Conservation (phyloP, 139 green algal species). For the Chlorella vulgaris region DNA sequence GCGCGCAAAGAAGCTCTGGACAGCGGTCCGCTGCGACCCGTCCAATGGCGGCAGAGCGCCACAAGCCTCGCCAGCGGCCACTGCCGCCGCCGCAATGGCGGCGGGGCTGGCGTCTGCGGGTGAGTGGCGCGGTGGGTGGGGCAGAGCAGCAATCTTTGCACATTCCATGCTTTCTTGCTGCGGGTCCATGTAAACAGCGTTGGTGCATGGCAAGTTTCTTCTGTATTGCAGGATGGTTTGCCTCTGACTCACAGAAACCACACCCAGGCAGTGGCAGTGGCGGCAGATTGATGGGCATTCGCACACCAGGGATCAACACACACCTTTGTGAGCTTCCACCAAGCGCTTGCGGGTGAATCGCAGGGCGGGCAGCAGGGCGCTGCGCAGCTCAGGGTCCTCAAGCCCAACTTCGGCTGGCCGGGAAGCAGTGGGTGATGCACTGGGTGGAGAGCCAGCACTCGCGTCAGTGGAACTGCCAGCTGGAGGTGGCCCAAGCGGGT, state of each 20-base stretch:
- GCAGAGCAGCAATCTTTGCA: not conserved
- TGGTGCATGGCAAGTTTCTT: too few species aligned
- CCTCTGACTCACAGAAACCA: too few species aligned
- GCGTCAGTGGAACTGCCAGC: not conserved
- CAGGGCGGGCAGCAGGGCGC: not conserved
- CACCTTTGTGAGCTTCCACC: too few species aligned
- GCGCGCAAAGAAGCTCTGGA: not conserved
- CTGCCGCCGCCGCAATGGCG: not conserved
- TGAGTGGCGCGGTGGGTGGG: not conserved
- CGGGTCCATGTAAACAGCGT: too few species aligned
- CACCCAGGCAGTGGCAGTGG: too few species aligned
- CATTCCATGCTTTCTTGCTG: too few species aligned
- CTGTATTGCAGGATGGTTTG: too few species aligned
- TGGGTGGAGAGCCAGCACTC: too few species aligned
- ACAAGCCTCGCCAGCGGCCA: slow-evolving; percentile 29
- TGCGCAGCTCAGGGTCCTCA: not conserved
- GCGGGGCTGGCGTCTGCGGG: not conserved
- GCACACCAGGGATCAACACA: too few species aligned
- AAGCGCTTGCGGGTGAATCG: not conserved
- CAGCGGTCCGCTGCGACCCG: slow-evolving; percentile 14
- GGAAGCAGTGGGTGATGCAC: too few species aligned
- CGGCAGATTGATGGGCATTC: too few species aligned
- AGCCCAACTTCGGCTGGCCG: too few species aligned
- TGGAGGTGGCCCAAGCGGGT: not conserved
- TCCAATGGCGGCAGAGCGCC: slow-evolving; percentile 30